These are phyloP conservation scores for Coprinopsis cinerea DNA, from an alignment of 768 basidiomycete genomes.

Conservation along the genomic window DNA sequence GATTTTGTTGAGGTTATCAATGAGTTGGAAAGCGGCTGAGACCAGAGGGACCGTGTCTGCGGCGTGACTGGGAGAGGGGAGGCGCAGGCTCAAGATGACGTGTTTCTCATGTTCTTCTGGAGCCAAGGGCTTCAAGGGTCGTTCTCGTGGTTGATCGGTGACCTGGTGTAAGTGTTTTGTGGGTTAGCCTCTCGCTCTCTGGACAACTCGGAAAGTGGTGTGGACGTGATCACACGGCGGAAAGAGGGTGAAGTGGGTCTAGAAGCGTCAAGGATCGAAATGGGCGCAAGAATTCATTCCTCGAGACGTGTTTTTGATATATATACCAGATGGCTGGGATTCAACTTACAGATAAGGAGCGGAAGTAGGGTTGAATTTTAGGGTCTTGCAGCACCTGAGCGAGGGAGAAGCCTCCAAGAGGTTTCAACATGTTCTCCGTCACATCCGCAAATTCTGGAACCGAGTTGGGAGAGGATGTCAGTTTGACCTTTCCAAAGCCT, in stretches of 20 bases:
- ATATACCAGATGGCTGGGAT: background rate
- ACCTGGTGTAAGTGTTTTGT: conserved; percentile 34
- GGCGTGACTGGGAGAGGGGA: conserved; percentile 45
- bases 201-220: too few relatives aligned
- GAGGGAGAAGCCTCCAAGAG: conserved; percentile 40
- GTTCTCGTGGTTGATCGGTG: conserved; percentile 78
- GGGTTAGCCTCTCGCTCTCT: background rate
- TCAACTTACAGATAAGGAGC: conserved; percentile 68
- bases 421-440: conserved; percentile 72
- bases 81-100: conserved; percentile 60
- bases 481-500: conserved; percentile 7
- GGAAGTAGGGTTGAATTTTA: conserved; percentile 68
- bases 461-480: background rate
- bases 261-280: background rate
- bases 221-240: too few relatives aligned
- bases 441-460: conserved; percentile 75
- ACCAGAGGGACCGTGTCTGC: conserved; percentile 55
- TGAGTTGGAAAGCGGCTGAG: conserved; percentile 62
- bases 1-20: conserved; percentile 59
- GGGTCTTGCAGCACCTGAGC: conserved; percentile 57
- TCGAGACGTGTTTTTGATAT: background rate
- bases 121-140: conserved; percentile 50
- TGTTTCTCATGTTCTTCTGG: conserved; percentile 59
- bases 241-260: conserved; percentile 1
- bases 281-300: too few relatives aligned